Percentiles rank a stretch among this genome's conserved stretches.
phyloP scores from a whole-genome alignment of 257 asterid species.

The Nicotiana tabacum region DNA sequence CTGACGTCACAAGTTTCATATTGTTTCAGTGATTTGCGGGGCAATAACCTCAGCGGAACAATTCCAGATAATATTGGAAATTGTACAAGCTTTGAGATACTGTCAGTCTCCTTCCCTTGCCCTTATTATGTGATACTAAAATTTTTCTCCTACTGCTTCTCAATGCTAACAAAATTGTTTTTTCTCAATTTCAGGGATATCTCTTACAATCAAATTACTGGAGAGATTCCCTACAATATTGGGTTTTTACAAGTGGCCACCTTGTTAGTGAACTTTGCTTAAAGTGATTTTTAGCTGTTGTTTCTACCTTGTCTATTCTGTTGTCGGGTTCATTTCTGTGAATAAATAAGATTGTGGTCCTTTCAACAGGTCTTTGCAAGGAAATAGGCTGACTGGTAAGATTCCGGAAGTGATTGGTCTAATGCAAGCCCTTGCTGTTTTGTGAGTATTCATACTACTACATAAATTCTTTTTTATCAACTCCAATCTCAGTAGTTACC shows the following conservation, averaged over 20 bases:
- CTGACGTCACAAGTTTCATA: background rate
- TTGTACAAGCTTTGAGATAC: slow-evolving; percentile 91
- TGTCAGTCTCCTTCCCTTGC: slow-evolving; percentile 44
- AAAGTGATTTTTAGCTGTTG: background rate
- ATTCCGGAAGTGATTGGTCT: slow-evolving; percentile 97
- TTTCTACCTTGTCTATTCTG: background rate
- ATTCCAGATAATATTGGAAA: slow-evolving; percentile 92
- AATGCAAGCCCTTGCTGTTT: slow-evolving; percentile 98
- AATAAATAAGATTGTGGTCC: background rate
- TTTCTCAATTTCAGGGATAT: slow-evolving; percentile 55
- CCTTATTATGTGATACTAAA: background rate
- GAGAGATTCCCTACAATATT: slow-evolving; percentile 92
- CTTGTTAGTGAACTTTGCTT: slow-evolving; percentile 49
- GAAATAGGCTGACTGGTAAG: slow-evolving; percentile 80
- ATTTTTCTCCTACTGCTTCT: background rate
- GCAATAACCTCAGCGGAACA: slow-evolving; percentile 76
- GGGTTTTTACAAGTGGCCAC: slow-evolving; percentile 99
- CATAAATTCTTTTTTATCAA: background rate
- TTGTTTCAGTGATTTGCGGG: slow-evolving; percentile 73
- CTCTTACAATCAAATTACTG: slow-evolving; percentile 83
- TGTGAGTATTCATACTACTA: slow-evolving; percentile 44
- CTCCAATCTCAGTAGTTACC: too few relatives aligned
- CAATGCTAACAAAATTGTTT: background rate
- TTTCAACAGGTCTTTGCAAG: slow-evolving; percentile 72
- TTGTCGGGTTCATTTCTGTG: background rate